Conservation (phyloP, 495 filamentous ascomycete genomes). For the Clavariopsis aquatica region DNA sequence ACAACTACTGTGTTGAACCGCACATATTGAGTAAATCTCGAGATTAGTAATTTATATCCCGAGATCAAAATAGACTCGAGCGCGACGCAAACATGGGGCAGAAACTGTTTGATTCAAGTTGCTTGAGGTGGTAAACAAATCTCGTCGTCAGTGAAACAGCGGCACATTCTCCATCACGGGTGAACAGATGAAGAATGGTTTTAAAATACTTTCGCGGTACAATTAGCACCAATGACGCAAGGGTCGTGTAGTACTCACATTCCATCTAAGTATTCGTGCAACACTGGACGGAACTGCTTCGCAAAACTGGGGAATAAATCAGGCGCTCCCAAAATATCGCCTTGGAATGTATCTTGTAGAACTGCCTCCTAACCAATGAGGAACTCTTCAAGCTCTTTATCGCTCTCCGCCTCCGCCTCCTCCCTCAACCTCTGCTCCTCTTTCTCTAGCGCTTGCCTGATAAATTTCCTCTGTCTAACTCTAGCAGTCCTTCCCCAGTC, state of each 20-base stretch:
- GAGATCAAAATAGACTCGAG: neutral
- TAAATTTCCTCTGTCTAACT: conserved; percentile 40
- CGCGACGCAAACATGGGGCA: neutral
- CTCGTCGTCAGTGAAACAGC: neutral
- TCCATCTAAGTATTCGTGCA: neutral
- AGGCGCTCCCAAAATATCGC: too few species aligned
- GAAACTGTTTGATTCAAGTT: neutral
- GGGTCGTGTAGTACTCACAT: neutral
- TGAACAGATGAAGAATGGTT: neutral
- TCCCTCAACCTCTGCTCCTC: conserved; percentile 38
- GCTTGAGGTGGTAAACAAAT: too few species aligned
- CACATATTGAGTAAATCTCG: too few species aligned
- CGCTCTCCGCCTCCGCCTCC: conserved; percentile 46
- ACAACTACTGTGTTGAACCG: too few species aligned
- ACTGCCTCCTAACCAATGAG: conserved; percentile 48
- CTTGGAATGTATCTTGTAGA: neutral
- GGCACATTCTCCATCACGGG: neutral
- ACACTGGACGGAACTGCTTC: conserved; percentile 3
- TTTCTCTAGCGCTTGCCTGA: conserved; percentile 47
- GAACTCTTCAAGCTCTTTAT: conserved; percentile 66
- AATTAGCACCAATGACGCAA: neutral
- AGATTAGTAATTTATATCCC: too few species aligned
- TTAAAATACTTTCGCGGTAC: neutral
- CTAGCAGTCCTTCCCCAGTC: conserved; percentile 52
- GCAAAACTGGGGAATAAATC: conserved; percentile 1